Conservation (phyloP, 148 eudicot species). For the Arbutus unedo region DNA sequence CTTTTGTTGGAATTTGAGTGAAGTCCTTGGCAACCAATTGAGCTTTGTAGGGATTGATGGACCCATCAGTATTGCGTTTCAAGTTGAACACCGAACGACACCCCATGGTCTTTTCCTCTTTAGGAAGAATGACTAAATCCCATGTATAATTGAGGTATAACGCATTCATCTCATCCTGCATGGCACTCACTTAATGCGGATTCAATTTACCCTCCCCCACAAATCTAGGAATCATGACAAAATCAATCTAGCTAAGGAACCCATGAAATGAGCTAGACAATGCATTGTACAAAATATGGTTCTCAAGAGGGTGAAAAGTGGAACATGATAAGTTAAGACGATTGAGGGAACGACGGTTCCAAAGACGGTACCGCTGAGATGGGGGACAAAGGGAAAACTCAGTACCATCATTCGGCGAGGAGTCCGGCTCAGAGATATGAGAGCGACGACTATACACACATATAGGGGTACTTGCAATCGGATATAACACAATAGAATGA, state of each 20-base stretch:
- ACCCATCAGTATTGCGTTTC: not conserved
- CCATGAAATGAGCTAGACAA: not conserved
- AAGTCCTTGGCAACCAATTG: no score
- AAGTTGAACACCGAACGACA: not conserved
- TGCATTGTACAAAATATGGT: not conserved
- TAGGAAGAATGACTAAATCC: not conserved
- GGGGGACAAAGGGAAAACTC: not conserved
- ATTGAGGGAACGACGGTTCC: not conserved
- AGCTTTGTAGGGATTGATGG: not conserved
- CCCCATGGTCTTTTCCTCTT: not conserved
- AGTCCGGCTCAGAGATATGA: not conserved
- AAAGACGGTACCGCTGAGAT: not conserved
- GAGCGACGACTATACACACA: not conserved
- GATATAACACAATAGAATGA: no score
- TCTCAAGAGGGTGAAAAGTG: not conserved
- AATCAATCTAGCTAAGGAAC: no score
- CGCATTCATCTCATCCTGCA: not conserved
- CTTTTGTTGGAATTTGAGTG: not conserved
- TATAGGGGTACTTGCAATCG: not conserved
- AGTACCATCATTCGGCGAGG: not conserved
- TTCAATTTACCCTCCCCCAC: no score
- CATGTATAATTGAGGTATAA: not conserved
- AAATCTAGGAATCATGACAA: no score
- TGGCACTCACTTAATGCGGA: not conserved
- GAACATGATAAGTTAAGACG: not conserved